Conservation (phyloP, 2,329 filamentous ascomycete genomes). For the Cadophora sp. region DNA sequence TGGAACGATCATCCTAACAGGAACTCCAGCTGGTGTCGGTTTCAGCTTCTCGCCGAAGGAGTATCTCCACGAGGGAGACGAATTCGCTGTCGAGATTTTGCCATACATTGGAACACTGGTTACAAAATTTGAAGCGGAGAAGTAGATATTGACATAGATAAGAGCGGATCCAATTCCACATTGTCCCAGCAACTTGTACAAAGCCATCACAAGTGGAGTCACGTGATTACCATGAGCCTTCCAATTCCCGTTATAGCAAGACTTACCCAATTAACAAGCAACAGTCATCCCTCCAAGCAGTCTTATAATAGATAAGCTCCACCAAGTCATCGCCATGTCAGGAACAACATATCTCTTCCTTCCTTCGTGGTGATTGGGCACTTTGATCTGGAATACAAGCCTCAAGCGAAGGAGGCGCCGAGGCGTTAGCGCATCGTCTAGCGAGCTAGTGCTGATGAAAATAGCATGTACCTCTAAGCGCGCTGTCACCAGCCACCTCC, state of each 20-base stretch:
- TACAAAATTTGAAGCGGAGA: conserved; percentile 49
- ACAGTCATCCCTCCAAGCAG: neutral
- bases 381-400: neutral
- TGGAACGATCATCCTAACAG: conserved; percentile 55
- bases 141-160: conserved; percentile 39
- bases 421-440: conserved; percentile 12
- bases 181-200: too few species aligned
- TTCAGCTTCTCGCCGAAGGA: conserved; percentile 47
- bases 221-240: neutral
- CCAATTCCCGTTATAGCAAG: neutral
- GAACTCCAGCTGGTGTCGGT: conserved; percentile 52
- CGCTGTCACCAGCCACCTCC: neutral
- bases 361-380: neutral
- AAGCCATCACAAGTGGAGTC: too few species aligned
- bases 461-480: conserved; percentile 8
- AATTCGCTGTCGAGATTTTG: conserved; percentile 56
- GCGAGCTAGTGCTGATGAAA: conserved; percentile 4
- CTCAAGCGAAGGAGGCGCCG: conserved; percentile 10
- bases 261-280: neutral
- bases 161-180: neutral
- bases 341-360: neutral
- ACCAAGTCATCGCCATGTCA: neutral
- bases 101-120: conserved; percentile 57
- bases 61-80: conserved; percentile 53
- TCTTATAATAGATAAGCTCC: neutral